Base-by-base conservation (phyloP, 176 grass and related monocot genomes). In the Eleusine coracana region DNA sequence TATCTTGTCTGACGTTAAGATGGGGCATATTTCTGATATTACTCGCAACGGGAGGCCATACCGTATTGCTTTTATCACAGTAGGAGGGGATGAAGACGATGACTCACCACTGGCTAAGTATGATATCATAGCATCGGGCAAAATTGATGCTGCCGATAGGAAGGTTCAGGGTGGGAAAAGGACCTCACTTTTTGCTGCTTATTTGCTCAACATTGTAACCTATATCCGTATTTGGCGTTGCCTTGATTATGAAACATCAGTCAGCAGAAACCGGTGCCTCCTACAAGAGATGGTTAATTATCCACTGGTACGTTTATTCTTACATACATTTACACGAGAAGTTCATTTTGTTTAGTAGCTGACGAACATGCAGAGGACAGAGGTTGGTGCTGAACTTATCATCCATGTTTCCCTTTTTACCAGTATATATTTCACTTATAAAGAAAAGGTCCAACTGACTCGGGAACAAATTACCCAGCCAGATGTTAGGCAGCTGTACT, bases 201-300 rank as follows among this genome's bases (percentile, higher is more conserved):
- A 78, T 83, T 71, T 95, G 40, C 28, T 95, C 40, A 95, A 95
- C 84, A 78, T 83, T 8, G 81, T 84, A 27, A 92, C 90, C 10
- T 88, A 87, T 48, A 74, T 52, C 51, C 84, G 81, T 52, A 86
- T 92, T 28, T 90, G 84, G 85, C 86, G 70, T 42, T 85, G 86
- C 63, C 74, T 94, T 72, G 66, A 86, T 40, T 60, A 79, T 59
- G 45, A 70, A 4, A 25, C 56, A 25, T 39, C 81, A 79, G 7
- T 16, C 17, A 50, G 5, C 28, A 76, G 68, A 90, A 86, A 88
- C 52, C 59, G 16, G 28, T 25, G 69, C 54, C 73, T 90, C 75
- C 44, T 86, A 73, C 61, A 71, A 2, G 71, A 75, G 76, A 71
- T 86, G 50, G 39, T 80, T 11, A 49, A 62, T 54, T 75, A 76